Percentiles rank a stretch among this genome's conserved stretches.
Conservation (phyloP, 192 early-diverging fungal species). For the Coemansia biformis region DNA sequence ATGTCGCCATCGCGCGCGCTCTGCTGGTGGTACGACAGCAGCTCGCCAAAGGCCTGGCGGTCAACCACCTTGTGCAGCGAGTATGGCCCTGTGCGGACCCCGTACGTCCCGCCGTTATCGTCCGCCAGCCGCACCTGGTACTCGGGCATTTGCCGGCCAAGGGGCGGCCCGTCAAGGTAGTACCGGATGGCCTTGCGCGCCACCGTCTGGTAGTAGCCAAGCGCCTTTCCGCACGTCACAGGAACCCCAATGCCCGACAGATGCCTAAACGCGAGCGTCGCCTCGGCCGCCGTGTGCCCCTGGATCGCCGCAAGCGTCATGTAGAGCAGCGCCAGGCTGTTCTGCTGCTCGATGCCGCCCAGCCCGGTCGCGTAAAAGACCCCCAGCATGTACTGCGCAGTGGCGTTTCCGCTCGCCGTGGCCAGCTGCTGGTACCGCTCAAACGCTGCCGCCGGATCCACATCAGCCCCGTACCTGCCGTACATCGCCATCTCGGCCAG, state of each 20-base stretch:
- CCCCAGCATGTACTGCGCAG: constrained; percentile 86
- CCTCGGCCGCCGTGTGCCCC: constrained; percentile 67
- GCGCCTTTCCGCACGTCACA: constrained; percentile 70
- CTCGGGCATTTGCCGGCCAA: constrained; percentile 68
- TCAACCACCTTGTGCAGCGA: constrained; percentile 36
- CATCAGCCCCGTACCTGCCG: constrained; percentile 53
- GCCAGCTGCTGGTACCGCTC: constrained; percentile 60
- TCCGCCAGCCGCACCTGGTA: constrained; percentile 67
- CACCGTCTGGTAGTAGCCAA: constrained; percentile 71
- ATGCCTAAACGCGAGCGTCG: constrained; percentile 82
- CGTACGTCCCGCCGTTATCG: constrained; percentile 78
- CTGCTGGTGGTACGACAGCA: constrained; percentile 67
- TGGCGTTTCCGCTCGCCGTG: constrained; percentile 63
- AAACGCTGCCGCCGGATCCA: constrained; percentile 60
- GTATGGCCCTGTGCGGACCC: constrained; percentile 64
- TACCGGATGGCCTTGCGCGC: constrained; percentile 70
- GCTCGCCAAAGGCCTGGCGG: constrained; percentile 61
- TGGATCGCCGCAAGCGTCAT: constrained; percentile 76
- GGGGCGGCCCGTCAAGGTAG: constrained; percentile 72
- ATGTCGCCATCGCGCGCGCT: constrained; percentile 53
- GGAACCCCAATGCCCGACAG: constrained; percentile 74
- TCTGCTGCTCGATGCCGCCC: constrained; percentile 50
- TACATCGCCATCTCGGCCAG: constrained; percentile 74
- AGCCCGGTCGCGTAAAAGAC: constrained; percentile 88
- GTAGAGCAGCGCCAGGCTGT: constrained; percentile 60